Percentiles rank a stretch among this genome's conserved stretches.
Conservation (phyloP, 2,329 filamentous ascomycete genomes). For the Sclerotiophoma versabilis region DNA sequence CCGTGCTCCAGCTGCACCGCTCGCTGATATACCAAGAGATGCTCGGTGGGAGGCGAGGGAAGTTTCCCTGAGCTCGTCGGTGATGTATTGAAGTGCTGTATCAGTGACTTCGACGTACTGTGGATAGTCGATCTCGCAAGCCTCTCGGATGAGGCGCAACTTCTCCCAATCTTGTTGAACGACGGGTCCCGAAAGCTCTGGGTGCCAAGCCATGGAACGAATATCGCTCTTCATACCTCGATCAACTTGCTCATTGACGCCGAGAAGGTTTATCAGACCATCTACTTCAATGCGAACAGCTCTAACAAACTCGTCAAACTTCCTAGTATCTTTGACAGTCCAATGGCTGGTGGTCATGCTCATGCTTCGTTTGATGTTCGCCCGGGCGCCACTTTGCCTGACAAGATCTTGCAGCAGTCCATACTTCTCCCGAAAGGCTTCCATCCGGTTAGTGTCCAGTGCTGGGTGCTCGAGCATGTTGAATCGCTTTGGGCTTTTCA, state of each 20-base stretch:
- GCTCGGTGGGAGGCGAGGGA: constrained; percentile 29
- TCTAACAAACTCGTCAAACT: constrained; percentile 52
- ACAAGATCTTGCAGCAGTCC: constrained; percentile 51
- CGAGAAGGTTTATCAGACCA: constrained; percentile 53
- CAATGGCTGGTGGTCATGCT: constrained; percentile 49
- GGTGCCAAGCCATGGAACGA: constrained; percentile 57
- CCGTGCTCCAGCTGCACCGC: constrained; percentile 18
- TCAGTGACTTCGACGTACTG: constrained; percentile 54
- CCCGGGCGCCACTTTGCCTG: constrained; percentile 41
- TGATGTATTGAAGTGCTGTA: constrained; percentile 54
- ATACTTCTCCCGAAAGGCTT: constrained; percentile 55
- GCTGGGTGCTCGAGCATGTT: constrained; percentile 48
- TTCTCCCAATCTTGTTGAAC: constrained; percentile 50
- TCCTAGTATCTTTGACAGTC: constrained; percentile 51
- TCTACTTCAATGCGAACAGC: constrained; percentile 54
- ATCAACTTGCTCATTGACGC: constrained; percentile 54
- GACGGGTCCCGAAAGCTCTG: constrained; percentile 48
- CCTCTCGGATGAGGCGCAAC: constrained; percentile 54
- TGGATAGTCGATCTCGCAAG: constrained; percentile 53
- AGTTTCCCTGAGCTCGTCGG: constrained; percentile 41
- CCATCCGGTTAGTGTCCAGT: constrained; percentile 54
- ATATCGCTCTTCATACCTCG: constrained; percentile 55
- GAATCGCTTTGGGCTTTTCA: constrained; percentile 54
- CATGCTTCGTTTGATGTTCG: constrained; percentile 43
- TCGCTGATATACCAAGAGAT: constrained; percentile 15